Conservation (phyloP, 192 early-diverging fungal genomes). For the Backusella psychrophila region DNA sequence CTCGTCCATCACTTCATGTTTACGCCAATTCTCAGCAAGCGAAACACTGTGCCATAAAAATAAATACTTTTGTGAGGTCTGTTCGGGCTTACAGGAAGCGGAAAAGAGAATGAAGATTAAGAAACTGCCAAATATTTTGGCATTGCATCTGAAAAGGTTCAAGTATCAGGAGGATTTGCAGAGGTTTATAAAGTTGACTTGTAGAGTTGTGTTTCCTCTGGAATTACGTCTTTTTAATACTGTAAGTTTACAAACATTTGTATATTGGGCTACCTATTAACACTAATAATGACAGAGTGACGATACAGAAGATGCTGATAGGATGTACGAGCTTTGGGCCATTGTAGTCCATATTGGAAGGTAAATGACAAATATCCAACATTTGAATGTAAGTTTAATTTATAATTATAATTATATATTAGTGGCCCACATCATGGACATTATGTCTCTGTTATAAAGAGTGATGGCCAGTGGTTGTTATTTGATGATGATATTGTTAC, state of each 20-base stretch:
- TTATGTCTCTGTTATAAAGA: constrained; percentile 90
- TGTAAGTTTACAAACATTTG: constrained; percentile 33
- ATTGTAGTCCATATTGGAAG: constrained; percentile 94
- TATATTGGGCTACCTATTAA: neutral
- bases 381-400: neutral
- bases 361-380: constrained; percentile 28
- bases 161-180: constrained; percentile 94
- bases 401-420: neutral
- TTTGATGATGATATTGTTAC: constrained; percentile 96
- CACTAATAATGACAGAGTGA: constrained; percentile 47
- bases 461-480: constrained; percentile 81
- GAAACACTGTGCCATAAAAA: constrained; percentile 97
- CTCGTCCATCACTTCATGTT: constrained; percentile 87
- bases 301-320: constrained; percentile 78
- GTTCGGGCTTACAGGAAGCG: constrained; percentile 93
- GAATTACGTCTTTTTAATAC: constrained; percentile 95
- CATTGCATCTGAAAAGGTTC: constrained; percentile 95
- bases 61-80: constrained; percentile 97
- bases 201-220: constrained; percentile 92
- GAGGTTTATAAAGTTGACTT: constrained; percentile 89
- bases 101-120: constrained; percentile 98
- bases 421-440: constrained; percentile 95
- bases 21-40: constrained; percentile 89
- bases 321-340: constrained; percentile 85
- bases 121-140: constrained; percentile 88